Conservation (phyloP, 441 rosid genomes). For the Syzygium syzygioides region DNA sequence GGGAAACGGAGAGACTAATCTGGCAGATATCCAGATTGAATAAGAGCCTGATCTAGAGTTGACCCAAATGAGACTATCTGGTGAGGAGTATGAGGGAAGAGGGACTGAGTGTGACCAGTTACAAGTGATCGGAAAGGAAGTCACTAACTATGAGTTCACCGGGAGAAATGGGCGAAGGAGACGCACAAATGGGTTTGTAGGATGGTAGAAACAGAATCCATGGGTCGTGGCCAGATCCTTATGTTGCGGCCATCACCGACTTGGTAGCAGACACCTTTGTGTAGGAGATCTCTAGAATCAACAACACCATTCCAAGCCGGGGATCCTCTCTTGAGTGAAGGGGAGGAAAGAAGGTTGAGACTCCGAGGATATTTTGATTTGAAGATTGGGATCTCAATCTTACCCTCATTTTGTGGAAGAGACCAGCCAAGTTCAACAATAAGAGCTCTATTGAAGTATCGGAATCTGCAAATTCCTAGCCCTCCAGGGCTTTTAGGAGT, state of each 20-base stretch:
- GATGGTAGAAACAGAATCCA: not conserved
- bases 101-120: not conserved
- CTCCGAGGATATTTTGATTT: not conserved
- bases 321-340: not conserved
- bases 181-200: not conserved
- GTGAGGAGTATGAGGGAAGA: not conserved
- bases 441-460: not conserved
- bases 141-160: not conserved
- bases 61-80: not conserved
- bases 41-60: not conserved
- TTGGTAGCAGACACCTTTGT: not conserved
- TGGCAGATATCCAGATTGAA: not conserved
- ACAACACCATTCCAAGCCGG: not conserved
- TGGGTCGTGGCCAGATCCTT: not conserved
- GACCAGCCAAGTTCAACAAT: not conserved
- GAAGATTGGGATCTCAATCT: not conserved
- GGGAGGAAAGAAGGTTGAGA: not conserved
- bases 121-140: not conserved
- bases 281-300: not conserved
- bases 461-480: not conserved
- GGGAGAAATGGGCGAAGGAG: not conserved
- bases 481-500: not conserved
- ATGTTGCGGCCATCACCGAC: not conserved
- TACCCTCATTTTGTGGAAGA: not conserved
- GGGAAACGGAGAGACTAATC: not conserved